Evolutionary conservation across 106 monocot species (phyloP), one percentile per base, ranked within the genome.

Genomic region (Dioscorea dumetorum): DNA sequence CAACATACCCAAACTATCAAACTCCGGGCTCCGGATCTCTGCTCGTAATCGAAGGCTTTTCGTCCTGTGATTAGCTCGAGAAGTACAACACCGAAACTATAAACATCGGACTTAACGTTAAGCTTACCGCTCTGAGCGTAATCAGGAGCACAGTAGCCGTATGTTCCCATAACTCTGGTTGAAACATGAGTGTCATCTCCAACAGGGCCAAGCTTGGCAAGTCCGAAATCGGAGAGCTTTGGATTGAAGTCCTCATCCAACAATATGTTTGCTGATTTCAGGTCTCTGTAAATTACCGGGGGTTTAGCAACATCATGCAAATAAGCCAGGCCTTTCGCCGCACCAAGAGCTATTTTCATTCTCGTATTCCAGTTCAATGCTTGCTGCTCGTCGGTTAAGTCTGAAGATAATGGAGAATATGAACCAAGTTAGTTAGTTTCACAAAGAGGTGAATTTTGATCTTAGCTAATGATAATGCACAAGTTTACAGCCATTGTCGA

Each of bases 91-190:
- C 87, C 87, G 24, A 87, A 87, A 61, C 87, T 87, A 73, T 87
- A 87, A 58, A 83, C 79, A 68, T 87, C 87, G 24, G 83, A 87
- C 49, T 87, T 87, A 8, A 76, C 10, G 24, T 83, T 87, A 18
- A 87, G 77, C 77, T 83, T 87, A 50, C 87, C 87, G 22, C 83
- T 87, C 76, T 74, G 49, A 12, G 80, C 87, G 72, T 87, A 87
- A 77, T 87, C 87, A 63, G 87, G 87, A 34, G 83, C 87, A 67
- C 82, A 82, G 61, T 87, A 87, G 33, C 87, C 87, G 71, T 87
- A 87, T 21, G 87, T 87, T 12, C 87, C 87, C 87, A 87, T 87
- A 52, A 87, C 87, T 69, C 87, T 79, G 14, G 87, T 87, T 57
- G 87, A 87, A 56, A 87, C 82, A 77, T 87, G 87, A 18, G 87